Base-by-base conservation (phyloP, 2,329 filamentous ascomycete species). In the Aureobasidium uvarum region DNA sequence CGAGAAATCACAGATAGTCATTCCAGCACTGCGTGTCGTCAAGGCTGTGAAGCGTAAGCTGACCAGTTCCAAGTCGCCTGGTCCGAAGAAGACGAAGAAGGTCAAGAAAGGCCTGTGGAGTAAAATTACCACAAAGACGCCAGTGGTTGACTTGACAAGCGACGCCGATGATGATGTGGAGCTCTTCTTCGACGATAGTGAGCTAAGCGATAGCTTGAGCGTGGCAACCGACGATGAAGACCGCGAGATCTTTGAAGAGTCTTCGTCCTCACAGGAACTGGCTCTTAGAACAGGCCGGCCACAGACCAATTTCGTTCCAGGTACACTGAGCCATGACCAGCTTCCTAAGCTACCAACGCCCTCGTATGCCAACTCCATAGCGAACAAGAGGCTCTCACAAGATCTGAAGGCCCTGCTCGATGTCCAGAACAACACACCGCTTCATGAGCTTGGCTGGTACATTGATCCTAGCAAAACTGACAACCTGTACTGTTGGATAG, bases 401-500 rank as follows among this genome's bases (percentile, higher is more conserved):
- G 88, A 92, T 69, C 81, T 96, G 51, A 82, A 81, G 63, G 80
- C 81, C 10, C 79, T 93, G 0, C 77, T 90, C 39, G 84, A 85
- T 66, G 76, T 87, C 1, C 92, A 96, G 73, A 75, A 83, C 0
- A 78, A 74, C 13, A 85, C 83, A 0, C 83, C 86, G 0, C 74
- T 85, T 1, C 83, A 88, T 66, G 84, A 89, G 66, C 82, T 96
- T 0, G 93, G 93, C 18, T 96, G 92, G 92, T 92, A 91, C 72
- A 87, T 96, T 64, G 85, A 96, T 71, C 78, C 83, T 16, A 79
- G 81, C 6, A 83, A 85, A 58, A 80, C 93, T 43, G 83, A 79
- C 25, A 96, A 93, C 71, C 82, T 92, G 68, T 96, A 95, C 72
- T 92, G 96, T 72, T 96, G 92, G 92, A 92, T 96, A 66, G 87